Evolutionary conservation across 1,284 basidiomycete genomes (phyloP), one percentile per base, ranked within the genome.

Genomic region (Veloboletus limbatus): DNA sequence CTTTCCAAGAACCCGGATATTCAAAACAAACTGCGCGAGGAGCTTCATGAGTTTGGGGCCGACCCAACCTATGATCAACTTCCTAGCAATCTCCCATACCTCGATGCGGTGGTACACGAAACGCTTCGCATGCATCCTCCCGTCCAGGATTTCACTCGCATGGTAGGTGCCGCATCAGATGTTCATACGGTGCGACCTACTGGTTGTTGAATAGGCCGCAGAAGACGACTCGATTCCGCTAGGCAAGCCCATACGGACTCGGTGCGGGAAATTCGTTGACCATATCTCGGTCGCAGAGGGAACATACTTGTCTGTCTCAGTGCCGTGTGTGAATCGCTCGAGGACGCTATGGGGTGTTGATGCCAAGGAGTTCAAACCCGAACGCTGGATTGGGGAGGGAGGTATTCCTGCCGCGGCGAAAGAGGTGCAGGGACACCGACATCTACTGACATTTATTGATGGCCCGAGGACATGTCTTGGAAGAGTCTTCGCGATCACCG

Each of bases 201-300:
- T 11, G 6, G 14, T 0, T 20, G 30, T 14, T 46, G 60, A 25
- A 39, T 66, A 66, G 76, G 78, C 59, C 1, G 48, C 62, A 20
- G 60, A 78, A 66, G 77, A 81, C 51, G 78, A 82, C 44, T 56
- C 79, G 2, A 70, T 83, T 17, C 81, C 78, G 0, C 68, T 82
- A 43, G 67, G 65, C 30, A 51, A 55, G 4, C 77, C 76, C 1
- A 48, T 79, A 24, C 56, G 52, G 8, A 72, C 71, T 0, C 45
- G 57, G 4, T 54, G 65, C 1, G 78, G 77, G 0, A 49, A 69
- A 35, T 51, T 57, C 0, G 65, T 75, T 6, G 60, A 69, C 36
- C 65, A 66, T 25, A 59, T 82, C 34, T 49, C 67, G 2, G 60
- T 82, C 34, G 56, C 67, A 11, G 77, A 76, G 53, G 78, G 78